These are phyloP conservation scores for Hordeum pubiflorum DNA, from an alignment of 202 grass and related monocot genomes.

Conservation along the genomic window DNA sequence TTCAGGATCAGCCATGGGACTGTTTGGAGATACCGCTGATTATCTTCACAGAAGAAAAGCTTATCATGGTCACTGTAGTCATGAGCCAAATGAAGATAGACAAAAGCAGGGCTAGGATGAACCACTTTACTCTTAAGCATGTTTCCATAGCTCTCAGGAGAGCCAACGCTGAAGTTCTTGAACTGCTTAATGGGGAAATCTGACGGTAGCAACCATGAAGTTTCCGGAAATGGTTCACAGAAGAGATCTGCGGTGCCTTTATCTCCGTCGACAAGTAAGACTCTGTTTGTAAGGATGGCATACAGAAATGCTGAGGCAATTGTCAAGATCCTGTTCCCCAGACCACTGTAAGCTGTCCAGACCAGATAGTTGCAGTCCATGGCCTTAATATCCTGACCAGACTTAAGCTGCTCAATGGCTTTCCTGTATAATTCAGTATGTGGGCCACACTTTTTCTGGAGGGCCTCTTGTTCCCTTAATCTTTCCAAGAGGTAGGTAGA, in stretches of 20 bases:
- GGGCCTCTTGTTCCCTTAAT: conserved; percentile 49
- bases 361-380: conserved; percentile 74
- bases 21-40: conserved; percentile 47
- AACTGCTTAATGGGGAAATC: conserved; percentile 64
- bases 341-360: conserved; percentile 71
- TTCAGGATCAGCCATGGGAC: conserved; percentile 67
- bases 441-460: conserved; percentile 58
- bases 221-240: conserved; percentile 88
- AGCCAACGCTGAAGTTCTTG: conserved; percentile 36
- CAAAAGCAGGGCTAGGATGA: conserved; percentile 30
- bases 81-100: conserved; percentile 84
- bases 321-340: conserved; percentile 83
- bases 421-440: conserved; percentile 37
- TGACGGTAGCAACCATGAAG: conserved; percentile 69
- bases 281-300: conserved; percentile 77
- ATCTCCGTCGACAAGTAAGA: conserved; percentile 57
- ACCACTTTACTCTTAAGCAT: conserved; percentile 45
- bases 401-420: conserved; percentile 42
- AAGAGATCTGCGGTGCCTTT: conserved; percentile 62
- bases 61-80: conserved; percentile 54
- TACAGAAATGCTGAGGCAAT: conserved; percentile 79
- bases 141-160: conserved; percentile 64
- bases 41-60: conserved; percentile 85
- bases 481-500: conserved; percentile 57
- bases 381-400: conserved; percentile 25